Conservation (phyloP, 2,329 filamentous ascomycete species). For the Alternaria metachromatica region DNA sequence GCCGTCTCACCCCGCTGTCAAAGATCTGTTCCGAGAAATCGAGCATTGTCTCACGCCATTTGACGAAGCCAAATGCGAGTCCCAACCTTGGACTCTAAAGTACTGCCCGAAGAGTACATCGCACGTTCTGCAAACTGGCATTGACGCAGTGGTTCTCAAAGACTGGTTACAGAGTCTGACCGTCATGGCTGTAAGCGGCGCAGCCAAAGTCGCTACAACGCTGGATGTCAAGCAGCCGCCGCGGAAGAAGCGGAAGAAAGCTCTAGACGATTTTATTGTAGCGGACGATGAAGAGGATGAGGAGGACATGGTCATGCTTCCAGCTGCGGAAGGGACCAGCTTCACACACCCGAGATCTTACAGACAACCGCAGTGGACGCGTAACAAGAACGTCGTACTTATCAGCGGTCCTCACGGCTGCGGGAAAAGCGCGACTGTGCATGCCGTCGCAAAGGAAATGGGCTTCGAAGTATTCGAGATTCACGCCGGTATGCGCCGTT, state of each 20-base stretch:
- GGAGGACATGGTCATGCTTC: slow-evolving; percentile 67
- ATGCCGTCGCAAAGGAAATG: slow-evolving; percentile 89
- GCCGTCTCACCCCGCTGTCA: slow-evolving; percentile 63
- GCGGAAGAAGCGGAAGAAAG: slow-evolving; percentile 69
- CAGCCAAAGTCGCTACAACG: slow-evolving; percentile 28
- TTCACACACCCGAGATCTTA: slow-evolving; percentile 44
- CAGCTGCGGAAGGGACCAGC: slow-evolving; percentile 69
- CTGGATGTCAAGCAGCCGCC: slow-evolving; percentile 34
- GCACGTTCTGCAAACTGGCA: slow-evolving; percentile 77
- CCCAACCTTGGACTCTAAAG: slow-evolving; percentile 78
- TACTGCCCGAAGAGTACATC: slow-evolving; percentile 74
- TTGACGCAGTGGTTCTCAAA: slow-evolving; percentile 72
- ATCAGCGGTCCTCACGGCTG: slow-evolving; percentile 88
- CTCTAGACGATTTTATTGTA: slow-evolving; percentile 46
- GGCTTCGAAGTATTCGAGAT: slow-evolving; percentile 96
- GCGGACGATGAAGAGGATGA: slow-evolving; percentile 41
- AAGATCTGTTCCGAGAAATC: slow-evolving; percentile 66
- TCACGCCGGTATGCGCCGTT: slow-evolving; percentile 81
- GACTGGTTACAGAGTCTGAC: slow-evolving; percentile 82
- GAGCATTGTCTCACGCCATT: slow-evolving; percentile 74
- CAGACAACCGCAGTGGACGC: slow-evolving; percentile 43
- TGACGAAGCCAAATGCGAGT: slow-evolving; percentile 79
- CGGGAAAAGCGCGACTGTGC: slow-evolving; percentile 91
- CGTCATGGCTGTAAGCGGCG: slow-evolving; percentile 75
- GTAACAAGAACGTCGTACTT: slow-evolving; percentile 74